These are phyloP conservation scores for Daphne laureola DNA, from an alignment of 441 rosid genomes.

Conservation along the genomic window DNA sequence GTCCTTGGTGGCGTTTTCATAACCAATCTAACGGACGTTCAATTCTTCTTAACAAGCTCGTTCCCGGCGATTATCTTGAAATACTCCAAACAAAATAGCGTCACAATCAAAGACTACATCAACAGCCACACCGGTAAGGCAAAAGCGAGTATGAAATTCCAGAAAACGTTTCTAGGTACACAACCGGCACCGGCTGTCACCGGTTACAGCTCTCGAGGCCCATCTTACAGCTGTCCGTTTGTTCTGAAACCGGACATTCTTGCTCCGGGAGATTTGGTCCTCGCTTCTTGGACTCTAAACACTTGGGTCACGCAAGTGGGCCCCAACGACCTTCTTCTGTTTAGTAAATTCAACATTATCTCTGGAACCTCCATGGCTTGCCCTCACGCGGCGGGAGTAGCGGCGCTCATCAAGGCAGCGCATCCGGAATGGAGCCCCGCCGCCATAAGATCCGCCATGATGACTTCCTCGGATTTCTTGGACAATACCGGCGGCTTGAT, in stretches of 20 bases:
- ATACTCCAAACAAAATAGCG: slow-evolving; percentile 16
- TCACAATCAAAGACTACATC: slow-evolving; percentile 20
- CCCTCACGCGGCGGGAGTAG: slow-evolving; percentile 36
- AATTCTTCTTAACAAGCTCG: slow-evolving; percentile 6
- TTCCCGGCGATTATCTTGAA: slow-evolving; percentile 23
- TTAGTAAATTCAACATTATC: slow-evolving; percentile 22
- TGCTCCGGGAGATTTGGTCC: slow-evolving; percentile 26
- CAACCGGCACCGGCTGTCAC: slow-evolving; percentile 27
- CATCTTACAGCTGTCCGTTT: slow-evolving; percentile 27
- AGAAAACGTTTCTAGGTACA: slow-evolving; percentile 12
- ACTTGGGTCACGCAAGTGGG: slow-evolving; percentile 5
- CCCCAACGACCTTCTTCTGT: slow-evolving; percentile 8
- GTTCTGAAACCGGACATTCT: slow-evolving; percentile 34
- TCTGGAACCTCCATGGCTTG: slow-evolving; percentile 45
- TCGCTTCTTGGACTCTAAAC: slow-evolving; percentile 33
- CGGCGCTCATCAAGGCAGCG: slow-evolving; percentile 27
- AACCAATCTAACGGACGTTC: slow-evolving; percentile 16
- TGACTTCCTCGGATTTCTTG: slow-evolving; percentile 28
- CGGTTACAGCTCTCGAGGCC: slow-evolving; percentile 32
- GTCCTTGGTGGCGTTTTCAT: slow-evolving; percentile 28
- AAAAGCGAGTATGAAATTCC: slow-evolving; percentile 23
- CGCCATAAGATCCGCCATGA: slow-evolving; percentile 37
- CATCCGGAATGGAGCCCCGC: slow-evolving; percentile 42
- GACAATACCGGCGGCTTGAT: slow-evolving; percentile 26
- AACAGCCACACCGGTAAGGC: slow-evolving; percentile 12